Conservation (phyloP, 352 stramenopile genomes). For the Pythium apleroticum region DNA sequence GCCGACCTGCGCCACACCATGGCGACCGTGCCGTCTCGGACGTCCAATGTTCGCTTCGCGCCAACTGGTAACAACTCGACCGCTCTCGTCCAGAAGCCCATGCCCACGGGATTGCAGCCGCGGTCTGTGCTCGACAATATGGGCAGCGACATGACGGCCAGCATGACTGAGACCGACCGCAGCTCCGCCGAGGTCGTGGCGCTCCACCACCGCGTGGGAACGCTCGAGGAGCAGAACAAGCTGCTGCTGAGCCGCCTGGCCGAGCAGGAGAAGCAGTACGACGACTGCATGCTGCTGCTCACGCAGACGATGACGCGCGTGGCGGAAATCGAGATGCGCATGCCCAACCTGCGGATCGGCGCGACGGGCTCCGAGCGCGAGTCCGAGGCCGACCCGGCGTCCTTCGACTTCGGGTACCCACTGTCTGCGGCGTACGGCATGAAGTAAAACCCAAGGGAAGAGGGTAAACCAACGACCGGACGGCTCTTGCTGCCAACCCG, state of each 20-base stretch:
- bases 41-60: constrained; percentile 22
- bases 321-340: constrained; percentile 77
- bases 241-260: constrained; percentile 60
- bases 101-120: not conserved
- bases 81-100: constrained; percentile 22
- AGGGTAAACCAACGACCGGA: not conserved
- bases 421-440: constrained; percentile 17
- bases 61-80: constrained; percentile 9
- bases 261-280: constrained; percentile 85
- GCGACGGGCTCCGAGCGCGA: constrained; percentile 23
- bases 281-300: constrained; percentile 83
- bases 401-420: constrained; percentile 29
- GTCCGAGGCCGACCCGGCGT: constrained; percentile 25
- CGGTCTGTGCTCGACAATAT: constrained; percentile 28
- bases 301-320: constrained; percentile 86
- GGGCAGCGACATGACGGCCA: constrained; percentile 57
- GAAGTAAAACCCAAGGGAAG: constrained; percentile 15
- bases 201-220: constrained; percentile 54
- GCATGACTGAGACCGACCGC: constrained; percentile 48
- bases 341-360: constrained; percentile 31
- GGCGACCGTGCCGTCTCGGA: constrained; percentile 5
- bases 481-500: not conserved
- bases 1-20: constrained; percentile 25
- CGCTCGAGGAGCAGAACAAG: constrained; percentile 77
- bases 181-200: constrained; percentile 44